These are phyloP conservation scores for Batrachochytrium dendrobatidis DNA, from an alignment of 371 early-diverging fungal genomes.

Conservation along the genomic window DNA sequence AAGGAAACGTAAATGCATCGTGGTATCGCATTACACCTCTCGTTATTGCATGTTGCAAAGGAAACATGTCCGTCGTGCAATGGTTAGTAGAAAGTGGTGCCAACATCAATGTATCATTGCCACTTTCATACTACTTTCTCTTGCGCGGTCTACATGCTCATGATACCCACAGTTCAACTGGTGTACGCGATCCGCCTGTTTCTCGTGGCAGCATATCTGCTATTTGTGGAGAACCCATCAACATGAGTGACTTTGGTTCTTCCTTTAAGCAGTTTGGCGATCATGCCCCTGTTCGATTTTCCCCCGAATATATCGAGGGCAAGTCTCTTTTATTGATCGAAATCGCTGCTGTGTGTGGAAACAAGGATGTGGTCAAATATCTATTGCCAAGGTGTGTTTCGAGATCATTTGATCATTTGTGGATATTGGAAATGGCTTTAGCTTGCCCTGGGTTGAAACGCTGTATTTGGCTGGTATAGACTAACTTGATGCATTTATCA, in stretches of 20 bases:
- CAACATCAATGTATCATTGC: slow-evolving; percentile 26
- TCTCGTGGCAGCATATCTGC: too few species aligned
- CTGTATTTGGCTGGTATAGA: neutral
- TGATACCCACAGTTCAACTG: too few species aligned
- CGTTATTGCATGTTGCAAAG: slow-evolving; percentile 58
- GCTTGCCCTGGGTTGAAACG: neutral
- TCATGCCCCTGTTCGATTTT: neutral
- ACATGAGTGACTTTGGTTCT: neutral
- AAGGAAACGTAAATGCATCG: slow-evolving; percentile 32
- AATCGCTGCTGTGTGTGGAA: slow-evolving; percentile 25
- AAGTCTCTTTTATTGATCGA: slow-evolving; percentile 27
- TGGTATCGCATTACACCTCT: slow-evolving; percentile 52
- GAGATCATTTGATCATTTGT: slow-evolving; percentile 2
- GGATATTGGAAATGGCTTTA: neutral
- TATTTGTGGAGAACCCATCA: neutral
- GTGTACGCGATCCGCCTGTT: neutral
- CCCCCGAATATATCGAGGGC: neutral
- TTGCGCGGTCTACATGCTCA: slow-evolving; percentile 25
- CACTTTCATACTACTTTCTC: slow-evolving; percentile 26
- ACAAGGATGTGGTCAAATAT: slow-evolving; percentile 16
- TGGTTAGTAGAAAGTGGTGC: slow-evolving; percentile 56
- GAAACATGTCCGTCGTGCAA: slow-evolving; percentile 46
- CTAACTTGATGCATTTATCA: neutral
- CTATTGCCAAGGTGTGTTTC: slow-evolving; percentile 22
- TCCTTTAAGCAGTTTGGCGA: neutral